Conservation (phyloP, 352 stramenopile species). For the Globisporangium orthogonon region DNA sequence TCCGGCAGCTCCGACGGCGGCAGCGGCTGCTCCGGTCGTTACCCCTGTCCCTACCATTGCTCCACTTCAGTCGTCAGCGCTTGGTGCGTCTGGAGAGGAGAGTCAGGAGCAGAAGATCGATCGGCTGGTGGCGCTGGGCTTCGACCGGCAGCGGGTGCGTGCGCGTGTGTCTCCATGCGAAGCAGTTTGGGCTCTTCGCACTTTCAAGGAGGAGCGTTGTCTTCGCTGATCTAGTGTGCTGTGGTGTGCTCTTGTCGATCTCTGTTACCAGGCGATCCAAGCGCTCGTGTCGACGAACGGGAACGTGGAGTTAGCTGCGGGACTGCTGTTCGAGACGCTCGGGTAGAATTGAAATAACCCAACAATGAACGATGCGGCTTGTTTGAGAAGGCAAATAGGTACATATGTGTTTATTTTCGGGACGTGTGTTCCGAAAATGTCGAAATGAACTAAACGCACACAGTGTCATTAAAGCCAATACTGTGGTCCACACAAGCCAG, state of each 20-base stretch:
- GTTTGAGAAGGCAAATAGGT: no score
- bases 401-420: no score
- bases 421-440: no score
- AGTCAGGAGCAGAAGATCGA: conserved; percentile 48
- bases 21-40: conserved; percentile 9
- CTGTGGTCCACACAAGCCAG: no score
- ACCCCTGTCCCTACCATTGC: conserved; percentile 9
- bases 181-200: not conserved
- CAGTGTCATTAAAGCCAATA: no score
- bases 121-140: conserved; percentile 59
- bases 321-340: conserved; percentile 71
- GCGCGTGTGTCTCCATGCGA: conserved; percentile 20
- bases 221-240: no score
- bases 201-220: no score
- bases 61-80: not conserved
- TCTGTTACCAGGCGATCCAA: conserved; percentile 39
- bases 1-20: conserved; percentile 13
- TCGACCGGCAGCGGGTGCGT: conserved; percentile 50
- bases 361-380: no score
- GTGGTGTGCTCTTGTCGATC: conserved; percentile 11
- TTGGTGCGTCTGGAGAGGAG: conserved; percentile 5
- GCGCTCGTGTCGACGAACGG: conserved; percentile 66
- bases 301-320: conserved; percentile 78
- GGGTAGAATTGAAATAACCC: conserved; percentile 12
- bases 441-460: no score